Percentiles rank a stretch among this genome's conserved stretches.
Evolutionary conservation across 139 green algal species (phyloP).

Genomic region (Micractinium conductrix): DNA sequence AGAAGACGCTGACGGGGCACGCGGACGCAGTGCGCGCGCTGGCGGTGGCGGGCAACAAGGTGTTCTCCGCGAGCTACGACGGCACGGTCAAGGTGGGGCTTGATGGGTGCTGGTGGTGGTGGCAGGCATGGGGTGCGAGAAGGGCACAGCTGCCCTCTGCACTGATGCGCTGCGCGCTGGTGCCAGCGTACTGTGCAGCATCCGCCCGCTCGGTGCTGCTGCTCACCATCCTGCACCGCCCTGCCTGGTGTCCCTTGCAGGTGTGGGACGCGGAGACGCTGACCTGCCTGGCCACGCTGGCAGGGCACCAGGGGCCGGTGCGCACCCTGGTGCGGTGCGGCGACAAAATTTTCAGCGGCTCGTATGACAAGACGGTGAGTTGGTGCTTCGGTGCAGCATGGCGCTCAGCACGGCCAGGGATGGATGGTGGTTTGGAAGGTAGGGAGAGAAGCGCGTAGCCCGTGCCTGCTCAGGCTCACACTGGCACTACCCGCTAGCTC

Average conservation of each 20-base stretch:
- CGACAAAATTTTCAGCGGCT: slow-evolving; percentile 82
- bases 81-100: slow-evolving; percentile 77
- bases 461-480: neutral
- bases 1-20: slow-evolving; percentile 86
- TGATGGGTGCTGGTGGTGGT: neutral
- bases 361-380: slow-evolving; percentile 90
- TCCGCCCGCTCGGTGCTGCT: neutral
- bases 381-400: neutral
- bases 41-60: slow-evolving; percentile 63
- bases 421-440: no score
- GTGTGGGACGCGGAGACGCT: slow-evolving; percentile 88
- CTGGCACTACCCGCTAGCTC: no score
- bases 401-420: no score
- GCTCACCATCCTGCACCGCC: neutral
- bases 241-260: slow-evolving; percentile 30
- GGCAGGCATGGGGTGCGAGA: neutral
- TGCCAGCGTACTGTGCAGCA: neutral
- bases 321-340: slow-evolving; percentile 81
- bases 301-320: slow-evolving; percentile 87
- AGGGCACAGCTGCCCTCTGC: neutral
- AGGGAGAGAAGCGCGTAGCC: neutral
- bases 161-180: neutral
- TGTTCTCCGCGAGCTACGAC: slow-evolving; percentile 93
- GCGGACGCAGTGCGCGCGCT: slow-evolving; percentile 90
- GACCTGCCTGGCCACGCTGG: slow-evolving; percentile 72